Evolutionary conservation across 371 early-diverging fungal genomes (phyloP), one percentile per base, ranked within the genome.

Genomic region (Basidiobolus heterosporus): DNA sequence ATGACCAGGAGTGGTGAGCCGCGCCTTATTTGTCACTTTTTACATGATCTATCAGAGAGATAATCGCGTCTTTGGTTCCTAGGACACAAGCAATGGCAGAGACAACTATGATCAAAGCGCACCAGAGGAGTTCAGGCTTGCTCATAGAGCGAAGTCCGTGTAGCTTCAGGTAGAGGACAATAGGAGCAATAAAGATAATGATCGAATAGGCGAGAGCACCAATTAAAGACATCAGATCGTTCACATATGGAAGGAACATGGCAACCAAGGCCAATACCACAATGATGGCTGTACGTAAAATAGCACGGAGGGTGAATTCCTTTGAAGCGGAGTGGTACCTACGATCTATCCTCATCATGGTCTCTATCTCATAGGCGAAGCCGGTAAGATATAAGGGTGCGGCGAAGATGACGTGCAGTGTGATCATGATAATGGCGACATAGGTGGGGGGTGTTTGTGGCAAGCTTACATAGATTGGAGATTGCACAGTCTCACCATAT

Each of bases 181-280:
- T 69, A 2, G 91, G 91, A 54, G 88, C 73, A 16, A 89, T 75
- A 56, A 88, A 88, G 22, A 85, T 82, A 36, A 86, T 66, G 56
- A 72, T 62, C 47, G 80, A 82, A 44, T 78, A 83, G 23, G 80
- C 71, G 38, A 88, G 57, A 1, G 88, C 80, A 21, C 91, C 91
- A 24, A 91, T 55, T 17, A 91, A 61, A 11, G 83, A 72, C 81
- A 89, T 84, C 45, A 87, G 67, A 53, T 78, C 73, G 41, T 75
- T 76, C 61, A 91, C 87, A 61, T 73, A 78, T 15, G 88, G 84
- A 9, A 91, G 67, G 43, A 69, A 59, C 48, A 83, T 60, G 0
- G 86, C 85, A 48, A 80, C 56, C 13, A 52, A 18, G 5, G 73
- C 63, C 6, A 66, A 68, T 43, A 77, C 53, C 21, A 70, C 24